A percentile compares a stretch with the other conserved stretches of the same genome.
phyloP scores from a whole-genome alignment of 345 rosid genomes.

The Lumnitzera littorea region DNA sequence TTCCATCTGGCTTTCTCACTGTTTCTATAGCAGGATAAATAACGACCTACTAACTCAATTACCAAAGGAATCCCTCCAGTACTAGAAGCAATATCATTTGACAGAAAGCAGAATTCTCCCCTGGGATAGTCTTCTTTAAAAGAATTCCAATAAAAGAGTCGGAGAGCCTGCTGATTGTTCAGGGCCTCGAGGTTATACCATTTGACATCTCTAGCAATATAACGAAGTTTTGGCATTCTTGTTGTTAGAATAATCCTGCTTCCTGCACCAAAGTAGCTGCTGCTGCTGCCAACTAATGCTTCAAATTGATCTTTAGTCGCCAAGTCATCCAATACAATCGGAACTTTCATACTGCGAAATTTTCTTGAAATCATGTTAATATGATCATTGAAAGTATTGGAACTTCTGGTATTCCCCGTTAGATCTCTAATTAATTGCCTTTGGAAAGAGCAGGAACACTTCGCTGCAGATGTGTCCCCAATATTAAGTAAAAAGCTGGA shows the following conservation, averaged over 20 bases:
- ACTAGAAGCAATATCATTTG: background rate
- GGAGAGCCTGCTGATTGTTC: background rate
- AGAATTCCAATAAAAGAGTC: constrained; percentile 1
- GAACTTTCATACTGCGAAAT: constrained; percentile 2
- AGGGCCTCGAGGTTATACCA: background rate
- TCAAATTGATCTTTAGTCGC: background rate
- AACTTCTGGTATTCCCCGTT: background rate
- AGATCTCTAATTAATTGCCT: background rate
- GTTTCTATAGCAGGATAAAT: background rate
- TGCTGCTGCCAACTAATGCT: background rate
- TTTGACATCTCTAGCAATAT: too few relatives aligned
- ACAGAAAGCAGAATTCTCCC: background rate
- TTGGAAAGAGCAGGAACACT: background rate
- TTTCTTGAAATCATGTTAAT: background rate
- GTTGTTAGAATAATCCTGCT: constrained; percentile 6
- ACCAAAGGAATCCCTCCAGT: constrained; percentile 4
- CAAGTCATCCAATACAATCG: background rate
- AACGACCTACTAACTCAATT: background rate
- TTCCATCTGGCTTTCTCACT: background rate
- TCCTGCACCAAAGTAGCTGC: background rate
- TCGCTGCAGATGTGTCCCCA: background rate
- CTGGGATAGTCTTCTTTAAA: background rate
- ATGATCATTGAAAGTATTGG: background rate
- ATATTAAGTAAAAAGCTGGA: constrained; percentile 8
- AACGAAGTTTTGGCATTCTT: rapidly evolving